A percentile compares a stretch with the other conserved stretches of the same genome.
phyloP scores from a whole-genome alignment of 805 yeast genomes.

The Suhomyces sp. region DNA sequence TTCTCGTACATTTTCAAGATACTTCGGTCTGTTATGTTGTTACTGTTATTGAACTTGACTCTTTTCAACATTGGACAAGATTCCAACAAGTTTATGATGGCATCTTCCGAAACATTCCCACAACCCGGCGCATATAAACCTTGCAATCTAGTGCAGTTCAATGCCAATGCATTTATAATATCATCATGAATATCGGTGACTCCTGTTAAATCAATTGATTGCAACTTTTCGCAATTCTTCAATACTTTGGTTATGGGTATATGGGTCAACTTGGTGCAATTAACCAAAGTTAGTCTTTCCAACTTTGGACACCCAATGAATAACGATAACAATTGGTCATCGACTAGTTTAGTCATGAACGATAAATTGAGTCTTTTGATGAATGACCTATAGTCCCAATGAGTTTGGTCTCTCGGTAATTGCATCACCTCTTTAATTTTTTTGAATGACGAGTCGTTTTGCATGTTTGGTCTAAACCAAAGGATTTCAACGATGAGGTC shows the following conservation, averaged over 20 bases:
- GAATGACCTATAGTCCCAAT: constrained; percentile 64
- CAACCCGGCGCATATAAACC: constrained; percentile 91
- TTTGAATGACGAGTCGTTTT: constrained; percentile 45
- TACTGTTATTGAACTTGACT: constrained; percentile 74
- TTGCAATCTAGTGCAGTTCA: constrained; percentile 72
- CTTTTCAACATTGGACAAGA: constrained; percentile 76
- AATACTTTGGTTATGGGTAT: constrained; percentile 61
- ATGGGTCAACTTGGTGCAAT: constrained; percentile 66
- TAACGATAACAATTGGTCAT: constrained; percentile 57
- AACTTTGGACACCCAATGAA: constrained; percentile 70
- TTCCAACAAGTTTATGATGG: constrained; percentile 55
- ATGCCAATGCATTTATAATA: constrained; percentile 65
- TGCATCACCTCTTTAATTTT: constrained; percentile 56
- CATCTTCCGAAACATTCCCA: constrained; percentile 60
- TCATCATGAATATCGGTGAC: constrained; percentile 63
- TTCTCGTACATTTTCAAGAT: constrained; percentile 58
- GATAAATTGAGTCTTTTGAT: constrained; percentile 80
- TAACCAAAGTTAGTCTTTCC: constrained; percentile 82
- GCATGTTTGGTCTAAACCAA: constrained; percentile 84
- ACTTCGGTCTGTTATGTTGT: constrained; percentile 60
- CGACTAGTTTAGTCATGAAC: constrained; percentile 63
- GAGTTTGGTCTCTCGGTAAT: constrained; percentile 46
- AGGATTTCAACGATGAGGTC: constrained; percentile 70
- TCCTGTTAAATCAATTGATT: constrained; percentile 85
- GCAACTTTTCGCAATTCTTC: constrained; percentile 63